Base-by-base conservation (phyloP, 2,329 filamentous ascomycete species). In the Colletotrichum scovillei region DNA sequence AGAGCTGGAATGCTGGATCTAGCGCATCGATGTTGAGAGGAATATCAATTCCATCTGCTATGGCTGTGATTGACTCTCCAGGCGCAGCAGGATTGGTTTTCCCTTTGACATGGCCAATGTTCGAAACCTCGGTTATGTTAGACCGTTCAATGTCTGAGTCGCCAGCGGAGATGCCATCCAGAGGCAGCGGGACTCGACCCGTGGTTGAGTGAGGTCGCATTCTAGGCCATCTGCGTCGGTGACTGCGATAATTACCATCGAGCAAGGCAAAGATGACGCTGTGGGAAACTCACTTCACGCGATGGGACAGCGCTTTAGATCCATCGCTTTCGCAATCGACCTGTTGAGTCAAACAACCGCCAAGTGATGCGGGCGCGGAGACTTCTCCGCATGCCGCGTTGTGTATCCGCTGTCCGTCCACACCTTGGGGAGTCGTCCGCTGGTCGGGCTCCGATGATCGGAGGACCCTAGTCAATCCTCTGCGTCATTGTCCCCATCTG, bases 391-490 rank as follows among this genome's bases (percentile, higher is more conserved):
- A 66, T 55, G 26, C 35, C 11, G 26, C 28, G 9, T 49, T 49
- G 42, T 22, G 8, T 30, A 53, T 42, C 24, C 53, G 38, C 14
- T 42, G 16, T 42, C 38, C 38, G 38, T 42, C 16, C 16, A 5
- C 32, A 35, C 32, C 32, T 35, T 1, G 12, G 32, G 32, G 32
- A 35, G 55, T 24, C 53, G 42, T 67, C 69, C 32, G 63, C 63
- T 63, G 49, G 30, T 24, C 19, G 24, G 38, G 14, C 58, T 72
- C 69, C 69, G 69, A 69, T 49, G 19, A 72, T 55, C 69, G 64
- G 69, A 72, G 64, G 28, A 52, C 7, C 30, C 35, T 28, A 16
- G 24, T 55, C 38, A 16, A 32, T 30, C 19, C 42, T 14, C n/a
- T 58, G 38, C 38, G 30, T 65, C 11, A 49, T 65, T 19, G 38